phyloP scores from a whole-genome alignment of 2,329 filamentous ascomycete genomes.

The Talaromyces verruculosus region DNA sequence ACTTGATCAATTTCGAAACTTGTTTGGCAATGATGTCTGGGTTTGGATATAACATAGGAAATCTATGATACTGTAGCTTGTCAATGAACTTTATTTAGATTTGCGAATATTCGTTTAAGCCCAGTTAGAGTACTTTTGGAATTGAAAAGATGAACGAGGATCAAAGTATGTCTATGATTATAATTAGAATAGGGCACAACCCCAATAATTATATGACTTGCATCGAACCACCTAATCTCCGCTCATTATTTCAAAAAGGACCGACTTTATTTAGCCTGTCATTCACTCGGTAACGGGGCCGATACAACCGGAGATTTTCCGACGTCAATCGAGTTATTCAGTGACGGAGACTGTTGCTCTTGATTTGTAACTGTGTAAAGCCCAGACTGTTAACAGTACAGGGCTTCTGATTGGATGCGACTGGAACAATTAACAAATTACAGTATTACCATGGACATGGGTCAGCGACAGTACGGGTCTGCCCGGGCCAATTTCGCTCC shows the following conservation, averaged over 20 bases:
- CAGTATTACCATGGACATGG: neutral
- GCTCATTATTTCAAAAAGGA: constrained; percentile 1
- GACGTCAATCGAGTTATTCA: neutral
- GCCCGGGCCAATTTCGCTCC: constrained; percentile 6
- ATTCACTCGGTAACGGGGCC: neutral
- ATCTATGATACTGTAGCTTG: too few species aligned
- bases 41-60: too few species aligned
- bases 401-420: neutral
- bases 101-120: too few species aligned
- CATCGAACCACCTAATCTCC: neutral
- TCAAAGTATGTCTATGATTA: too few species aligned
- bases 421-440: neutral
- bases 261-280: neutral
- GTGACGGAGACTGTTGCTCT: too few species aligned
- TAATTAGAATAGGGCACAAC: neutral
- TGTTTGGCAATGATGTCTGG: too few species aligned
- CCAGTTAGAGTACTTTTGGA: too few species aligned
- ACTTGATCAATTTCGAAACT: too few species aligned
- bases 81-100: too few species aligned
- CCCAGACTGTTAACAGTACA: neutral
- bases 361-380: too few species aligned
- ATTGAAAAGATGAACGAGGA: too few species aligned
- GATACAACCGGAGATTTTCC: neutral
- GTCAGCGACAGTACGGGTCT: neutral
- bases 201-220: neutral